Evolutionary conservation across 805 yeast species (phyloP).

Genomic region (Candida methanosorbosa): DNA sequence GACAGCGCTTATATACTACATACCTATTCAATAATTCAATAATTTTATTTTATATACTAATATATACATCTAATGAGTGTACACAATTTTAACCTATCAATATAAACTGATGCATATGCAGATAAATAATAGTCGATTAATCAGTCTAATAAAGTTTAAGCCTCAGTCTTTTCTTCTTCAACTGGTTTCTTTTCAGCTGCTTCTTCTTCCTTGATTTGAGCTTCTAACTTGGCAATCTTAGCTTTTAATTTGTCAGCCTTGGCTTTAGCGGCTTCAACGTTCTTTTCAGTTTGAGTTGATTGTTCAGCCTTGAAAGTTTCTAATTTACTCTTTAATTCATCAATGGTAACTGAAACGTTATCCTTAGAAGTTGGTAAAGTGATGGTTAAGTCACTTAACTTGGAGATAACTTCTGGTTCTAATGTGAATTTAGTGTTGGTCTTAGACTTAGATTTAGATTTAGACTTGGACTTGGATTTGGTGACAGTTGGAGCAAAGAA

Average conservation of each 20-base stretch:
- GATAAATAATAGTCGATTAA: too few species aligned
- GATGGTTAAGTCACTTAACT: slow-evolving; percentile 67
- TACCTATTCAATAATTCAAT: too few species aligned
- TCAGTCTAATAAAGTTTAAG: slow-evolving; percentile 3
- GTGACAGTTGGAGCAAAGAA: slow-evolving; percentile 43
- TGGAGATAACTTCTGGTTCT: slow-evolving; percentile 72
- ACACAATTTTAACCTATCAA: too few species aligned
- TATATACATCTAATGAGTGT: too few species aligned
- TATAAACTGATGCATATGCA: too few species aligned
- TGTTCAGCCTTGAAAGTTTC: slow-evolving; percentile 60
- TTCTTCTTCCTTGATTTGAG: slow-evolving; percentile 13
- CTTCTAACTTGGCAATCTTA: slow-evolving; percentile 20
- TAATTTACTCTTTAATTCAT: slow-evolving; percentile 64
- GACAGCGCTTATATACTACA: too few species aligned
- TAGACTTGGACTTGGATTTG: slow-evolving; percentile 44
- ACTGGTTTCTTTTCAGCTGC: slow-evolving; percentile 1
- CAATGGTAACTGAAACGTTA: slow-evolving; percentile 58
- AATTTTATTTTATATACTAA: too few species aligned
- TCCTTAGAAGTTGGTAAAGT: slow-evolving; percentile 71
- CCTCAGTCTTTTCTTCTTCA: slow-evolving; percentile 5
- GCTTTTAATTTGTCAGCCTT: slow-evolving; percentile 63
- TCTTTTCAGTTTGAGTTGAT: slow-evolving; percentile 71
- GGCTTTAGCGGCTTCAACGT: slow-evolving; percentile 68
- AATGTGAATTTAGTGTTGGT: slow-evolving; percentile 46
- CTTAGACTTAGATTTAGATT: slow-evolving; percentile 30